A percentile compares a stretch with the other conserved stretches of the same genome.
Evolutionary conservation across 495 filamentous ascomycete genomes (phyloP).

Genomic region (Halenospora varia): DNA sequence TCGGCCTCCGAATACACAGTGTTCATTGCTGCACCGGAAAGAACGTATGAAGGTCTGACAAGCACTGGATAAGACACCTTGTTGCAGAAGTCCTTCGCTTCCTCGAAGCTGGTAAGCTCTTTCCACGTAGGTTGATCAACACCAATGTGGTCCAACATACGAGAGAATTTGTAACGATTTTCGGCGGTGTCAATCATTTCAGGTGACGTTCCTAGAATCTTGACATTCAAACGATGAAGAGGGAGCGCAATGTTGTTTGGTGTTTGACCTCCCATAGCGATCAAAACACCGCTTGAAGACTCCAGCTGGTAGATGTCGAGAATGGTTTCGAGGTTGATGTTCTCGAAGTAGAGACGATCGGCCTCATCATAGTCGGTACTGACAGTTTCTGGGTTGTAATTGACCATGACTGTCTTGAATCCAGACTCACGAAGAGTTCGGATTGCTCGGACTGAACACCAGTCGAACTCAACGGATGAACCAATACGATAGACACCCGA

Average conservation of each 20-base stretch:
- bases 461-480: slow-evolving; percentile 97
- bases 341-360: slow-evolving; percentile 94
- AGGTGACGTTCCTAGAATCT: slow-evolving; percentile 89
- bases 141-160: slow-evolving; percentile 91
- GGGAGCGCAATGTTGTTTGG: slow-evolving; percentile 97
- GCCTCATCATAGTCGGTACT: slow-evolving; percentile 96
- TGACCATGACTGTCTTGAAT: slow-evolving; percentile 97
- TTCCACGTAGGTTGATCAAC: slow-evolving; percentile 99
- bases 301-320: slow-evolving; percentile 95
- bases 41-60: slow-evolving; percentile 90
- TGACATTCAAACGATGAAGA: slow-evolving; percentile 81
- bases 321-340: slow-evolving; percentile 91
- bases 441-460: slow-evolving; percentile 97
- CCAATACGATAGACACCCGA: slow-evolving; percentile 98
- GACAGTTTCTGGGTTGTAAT: slow-evolving; percentile 94
- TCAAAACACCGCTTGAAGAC: slow-evolving; percentile 81
- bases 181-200: slow-evolving; percentile 99
- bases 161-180: slow-evolving; percentile 97
- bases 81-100: slow-evolving; percentile 80
- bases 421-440: slow-evolving; percentile 84
- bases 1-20: slow-evolving; percentile 87
- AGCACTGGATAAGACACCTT: slow-evolving; percentile 88
- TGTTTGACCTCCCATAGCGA: slow-evolving; percentile 97
- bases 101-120: slow-evolving; percentile 85
- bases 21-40: slow-evolving; percentile 97